Conservation (phyloP, 192 early-diverging fungal species). For the Paraglomus occultum region DNA sequence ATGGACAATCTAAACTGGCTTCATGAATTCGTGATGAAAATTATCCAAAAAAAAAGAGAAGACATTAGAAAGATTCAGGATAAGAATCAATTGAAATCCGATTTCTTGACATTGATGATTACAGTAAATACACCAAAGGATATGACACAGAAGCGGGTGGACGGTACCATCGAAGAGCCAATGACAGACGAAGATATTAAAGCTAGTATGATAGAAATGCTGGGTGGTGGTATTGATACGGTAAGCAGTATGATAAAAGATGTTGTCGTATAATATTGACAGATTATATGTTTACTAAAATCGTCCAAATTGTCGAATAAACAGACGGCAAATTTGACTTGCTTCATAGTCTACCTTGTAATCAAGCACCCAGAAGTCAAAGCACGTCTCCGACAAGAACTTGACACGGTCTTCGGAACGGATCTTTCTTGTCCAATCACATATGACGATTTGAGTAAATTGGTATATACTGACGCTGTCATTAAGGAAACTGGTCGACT, state of each 20-base stretch:
- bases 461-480: background rate
- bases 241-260: background rate
- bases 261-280: background rate
- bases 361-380: background rate
- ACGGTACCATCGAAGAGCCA: background rate
- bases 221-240: background rate
- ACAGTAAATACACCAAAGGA: conserved; percentile 7
- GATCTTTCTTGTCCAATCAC: background rate
- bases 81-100: background rate
- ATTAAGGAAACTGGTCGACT: background rate
- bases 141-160: background rate
- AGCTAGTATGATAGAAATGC: background rate
- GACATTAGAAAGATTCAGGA: background rate
- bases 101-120: conserved; percentile 11
- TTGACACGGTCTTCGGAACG: background rate
- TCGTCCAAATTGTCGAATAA: background rate
- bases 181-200: conserved; percentile 11
- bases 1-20: background rate
- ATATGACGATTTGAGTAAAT: background rate
- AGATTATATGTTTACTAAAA: background rate
- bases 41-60: conserved; percentile 15
- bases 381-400: conserved; percentile 6
- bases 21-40: background rate
- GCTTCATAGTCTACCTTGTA: conserved; percentile 14
- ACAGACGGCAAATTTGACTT: conserved; percentile 2